phyloP scores from a whole-genome alignment of 306 rosid species.

The Canavalia ensiformis region DNA sequence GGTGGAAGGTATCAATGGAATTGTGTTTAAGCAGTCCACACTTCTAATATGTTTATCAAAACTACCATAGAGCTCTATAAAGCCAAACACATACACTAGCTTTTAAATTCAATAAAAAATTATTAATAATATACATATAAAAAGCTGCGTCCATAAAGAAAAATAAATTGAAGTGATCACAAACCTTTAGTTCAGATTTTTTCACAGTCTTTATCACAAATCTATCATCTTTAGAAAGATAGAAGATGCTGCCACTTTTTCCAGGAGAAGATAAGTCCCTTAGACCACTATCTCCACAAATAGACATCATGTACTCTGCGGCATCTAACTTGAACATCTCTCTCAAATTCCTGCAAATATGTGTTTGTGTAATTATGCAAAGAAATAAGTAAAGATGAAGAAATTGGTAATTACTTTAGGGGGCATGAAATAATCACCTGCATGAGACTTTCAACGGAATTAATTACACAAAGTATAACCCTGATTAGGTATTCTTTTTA shows the following conservation, averaged over 20 bases:
- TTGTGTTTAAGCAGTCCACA: no score
- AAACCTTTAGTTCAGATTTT: conserved; percentile 82
- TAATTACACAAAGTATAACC: conserved; percentile 17
- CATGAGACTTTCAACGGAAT: not conserved
- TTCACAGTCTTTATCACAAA: conserved; percentile 87
- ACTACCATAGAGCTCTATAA: not conserved
- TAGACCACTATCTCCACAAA: conserved; percentile 85
- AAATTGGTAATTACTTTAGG: not conserved
- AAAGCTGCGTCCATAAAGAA: not conserved
- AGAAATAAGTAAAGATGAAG: conserved; percentile 6
- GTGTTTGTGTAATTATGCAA: conserved; percentile 10
- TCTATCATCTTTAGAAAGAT: conserved; percentile 88
- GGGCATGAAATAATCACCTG: conserved; percentile 5
- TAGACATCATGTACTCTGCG: conserved; percentile 97
- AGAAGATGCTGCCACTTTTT: conserved; percentile 96
- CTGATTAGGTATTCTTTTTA: conserved; percentile 6
- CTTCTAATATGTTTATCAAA: not conserved
- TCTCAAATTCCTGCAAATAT: conserved; percentile 83
- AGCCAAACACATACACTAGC: not conserved
- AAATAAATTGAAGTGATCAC: conserved; percentile 44
- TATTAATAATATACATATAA: not conserved
- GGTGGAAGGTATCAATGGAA: no score
- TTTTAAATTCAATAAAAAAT: not conserved
- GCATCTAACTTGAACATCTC: conserved; percentile 97
- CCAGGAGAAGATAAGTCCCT: conserved; percentile 89